Evolutionary conservation across 75 land plant species (phyloP), one percentile per base, ranked within the genome.

Genomic region (Pinus taeda): DNA sequence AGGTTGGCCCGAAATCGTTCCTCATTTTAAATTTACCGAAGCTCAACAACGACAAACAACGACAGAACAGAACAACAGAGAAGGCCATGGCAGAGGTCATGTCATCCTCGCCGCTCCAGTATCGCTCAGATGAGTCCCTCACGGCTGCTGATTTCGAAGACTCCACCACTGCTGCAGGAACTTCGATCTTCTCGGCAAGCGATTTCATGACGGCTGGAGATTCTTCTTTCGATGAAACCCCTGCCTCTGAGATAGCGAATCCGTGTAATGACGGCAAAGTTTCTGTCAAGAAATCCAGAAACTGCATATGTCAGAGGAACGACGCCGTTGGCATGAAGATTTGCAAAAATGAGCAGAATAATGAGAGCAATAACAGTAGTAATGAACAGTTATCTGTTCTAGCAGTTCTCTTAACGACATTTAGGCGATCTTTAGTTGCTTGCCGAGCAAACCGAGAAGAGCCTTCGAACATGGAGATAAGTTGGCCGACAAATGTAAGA

Each of bases 401-500:
- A 69, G 93, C 91, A 9, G 60, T 90, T 24, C 64, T 90, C 59
- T 21, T 90, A 71, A 76, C 85, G 57, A 77, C 91, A 30, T 77
- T 90, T 18, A 76, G 93, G 61, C 77, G 82, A 14, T 88, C 91
- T 9, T 13, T 89, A 29, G 78, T 89, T 14, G 83, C 86, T 4
- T 90, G 93, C 71, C 83, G 77, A 59, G 76, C 88, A 33, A 76
- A 75, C 26, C 82, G 76, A 11, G 78, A 76, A 57, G 85, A 83
- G 77, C 39, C 70, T 26, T 37, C 42, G 36, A 69, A 57, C 36
- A 89, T 91, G 83, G 93, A 91, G 78, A 91, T 91, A 62, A 88
- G 93, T 1, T 91, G 87, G 87, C 93, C 93, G 22, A 91, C 92
- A 7, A 80, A 91, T 49, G 93, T 91, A 26, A 79, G 82, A 57